phyloP scores from a whole-genome alignment of 108 stramenopile species.

The Parietichytrium sp. region DNA sequence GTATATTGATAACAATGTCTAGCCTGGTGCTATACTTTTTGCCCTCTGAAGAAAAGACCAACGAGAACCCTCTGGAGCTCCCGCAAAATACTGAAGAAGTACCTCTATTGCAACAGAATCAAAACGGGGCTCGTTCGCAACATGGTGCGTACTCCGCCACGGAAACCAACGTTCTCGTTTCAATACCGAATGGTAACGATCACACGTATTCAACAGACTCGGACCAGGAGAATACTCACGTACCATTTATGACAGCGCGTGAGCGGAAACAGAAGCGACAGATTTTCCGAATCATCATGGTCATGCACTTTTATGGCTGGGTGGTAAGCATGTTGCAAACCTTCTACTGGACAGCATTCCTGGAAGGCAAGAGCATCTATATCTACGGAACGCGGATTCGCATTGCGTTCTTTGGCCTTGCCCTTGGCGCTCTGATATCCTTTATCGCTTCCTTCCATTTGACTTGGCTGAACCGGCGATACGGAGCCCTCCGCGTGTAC shows the following conservation, averaged over 20 bases:
- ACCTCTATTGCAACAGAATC: background rate
- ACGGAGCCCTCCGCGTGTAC: background rate
- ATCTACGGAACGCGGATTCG: too few relatives aligned
- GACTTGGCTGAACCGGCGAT: background rate
- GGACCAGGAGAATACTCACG: too few relatives aligned
- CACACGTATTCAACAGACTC: too few relatives aligned
- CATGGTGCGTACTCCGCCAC: background rate
- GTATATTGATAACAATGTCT: background rate
- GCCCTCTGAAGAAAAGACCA: background rate
- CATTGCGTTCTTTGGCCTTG: constrained; percentile 8
- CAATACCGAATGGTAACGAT: background rate
- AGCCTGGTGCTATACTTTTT: background rate
- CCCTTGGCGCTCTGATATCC: background rate
- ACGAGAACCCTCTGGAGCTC: too few relatives aligned
- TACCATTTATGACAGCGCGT: constrained; percentile 1
- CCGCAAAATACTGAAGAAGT: background rate
- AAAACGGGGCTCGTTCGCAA: background rate
- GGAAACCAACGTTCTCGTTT: background rate
- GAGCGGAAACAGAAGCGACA: too few relatives aligned
- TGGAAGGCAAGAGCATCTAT: background rate
- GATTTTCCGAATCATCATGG: too few relatives aligned
- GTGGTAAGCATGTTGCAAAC: background rate
- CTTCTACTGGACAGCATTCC: constrained; percentile 37
- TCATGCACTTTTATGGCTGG: constrained; percentile 35
- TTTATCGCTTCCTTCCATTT: background rate